Evolutionary conservation across 1,284 basidiomycete genomes (phyloP), one percentile per base, ranked within the genome.

Genomic region (Wallemia ichthyophaga): DNA sequence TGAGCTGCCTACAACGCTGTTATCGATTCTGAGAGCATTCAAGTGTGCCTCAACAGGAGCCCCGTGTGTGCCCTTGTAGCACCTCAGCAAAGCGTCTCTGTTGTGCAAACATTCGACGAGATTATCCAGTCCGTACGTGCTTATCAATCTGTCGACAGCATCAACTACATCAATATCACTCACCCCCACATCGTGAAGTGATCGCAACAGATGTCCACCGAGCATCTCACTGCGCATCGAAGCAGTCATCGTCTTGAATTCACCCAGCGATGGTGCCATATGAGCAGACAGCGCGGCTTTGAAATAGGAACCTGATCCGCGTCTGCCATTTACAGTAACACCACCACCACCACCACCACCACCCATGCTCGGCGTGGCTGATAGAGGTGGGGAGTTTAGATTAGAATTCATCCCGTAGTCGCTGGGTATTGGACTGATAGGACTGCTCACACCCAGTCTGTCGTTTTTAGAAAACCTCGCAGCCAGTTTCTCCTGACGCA

Each of bases 401-500:
- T 31, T 7, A 31, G 7, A 7, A 31, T 31, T 17, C 28, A 31
- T 31, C 17, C 37, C 37, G n/a, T 21, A 48, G n/a, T 48, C 37
- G 7, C 9, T 11, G 48, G 60, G 15, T 61, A 60, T 27, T 26
- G 58, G 24, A 56, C 59, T 57, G 21, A 19, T 27, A 9, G n/a
- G 17, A 25, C 25, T 33, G 28, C 27, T 57, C 5, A 48, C 32
- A 5, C 25, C 27, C 3, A 25, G 11, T 54, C 11, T 5, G n/a
- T 59, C 57, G n/a, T 27, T 58, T 21, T 48, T 48, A 37, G 65
- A 73, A 64, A 85, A 87, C 24, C 83, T 75, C 60, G 80, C 78
- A 1, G 85, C 84, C 2, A 89, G 74, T 66, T 88, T 87, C 70
- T 87, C 84, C 67, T 87, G 82, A 19, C 87, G 76, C 48, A 88